Conservation (phyloP, 192 early-diverging fungal species). For the Funneliformis mosseae region DNA sequence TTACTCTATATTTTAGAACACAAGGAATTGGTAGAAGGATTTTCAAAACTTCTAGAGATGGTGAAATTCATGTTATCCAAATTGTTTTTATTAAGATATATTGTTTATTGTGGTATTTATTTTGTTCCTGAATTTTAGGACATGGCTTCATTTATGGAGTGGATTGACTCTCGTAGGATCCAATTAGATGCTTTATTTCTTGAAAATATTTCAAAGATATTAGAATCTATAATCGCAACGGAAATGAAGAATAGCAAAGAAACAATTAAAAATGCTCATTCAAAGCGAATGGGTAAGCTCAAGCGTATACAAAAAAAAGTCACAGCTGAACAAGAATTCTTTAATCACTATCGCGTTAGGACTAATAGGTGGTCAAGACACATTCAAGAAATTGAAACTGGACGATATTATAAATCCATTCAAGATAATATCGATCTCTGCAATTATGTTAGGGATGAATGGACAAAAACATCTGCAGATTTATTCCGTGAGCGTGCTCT, state of each 20-base stretch:
- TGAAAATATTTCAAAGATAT: slow-evolving; percentile 55
- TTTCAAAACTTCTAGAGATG: slow-evolving; percentile 57
- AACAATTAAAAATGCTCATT: slow-evolving; percentile 45
- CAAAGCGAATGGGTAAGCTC: slow-evolving; percentile 53
- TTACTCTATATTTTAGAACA: slow-evolving; percentile 35
- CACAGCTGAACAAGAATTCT: slow-evolving; percentile 47
- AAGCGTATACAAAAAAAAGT: slow-evolving; percentile 52
- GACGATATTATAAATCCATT: slow-evolving; percentile 55
- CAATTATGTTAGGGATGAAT: slow-evolving; percentile 62
- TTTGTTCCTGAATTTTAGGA: slow-evolving; percentile 43
- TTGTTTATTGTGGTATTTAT: not conserved
- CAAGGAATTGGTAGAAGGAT: slow-evolving; percentile 58
- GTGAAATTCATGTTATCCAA: slow-evolving; percentile 25
- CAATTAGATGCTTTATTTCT: slow-evolving; percentile 61
- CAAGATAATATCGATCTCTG: slow-evolving; percentile 63
- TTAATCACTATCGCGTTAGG: slow-evolving; percentile 55
- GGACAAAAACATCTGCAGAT: slow-evolving; percentile 56
- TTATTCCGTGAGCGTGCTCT: slow-evolving; percentile 63
- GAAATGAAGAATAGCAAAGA: slow-evolving; percentile 60
- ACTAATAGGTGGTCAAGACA: slow-evolving; percentile 56
- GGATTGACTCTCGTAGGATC: slow-evolving; percentile 53
- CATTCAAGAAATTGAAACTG: slow-evolving; percentile 61
- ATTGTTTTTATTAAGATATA: not conserved
- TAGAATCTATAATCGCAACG: slow-evolving; percentile 56
- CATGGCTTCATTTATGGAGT: slow-evolving; percentile 54